phyloP scores from a whole-genome alignment of 257 asterid species.

The Lycium barbarum region DNA sequence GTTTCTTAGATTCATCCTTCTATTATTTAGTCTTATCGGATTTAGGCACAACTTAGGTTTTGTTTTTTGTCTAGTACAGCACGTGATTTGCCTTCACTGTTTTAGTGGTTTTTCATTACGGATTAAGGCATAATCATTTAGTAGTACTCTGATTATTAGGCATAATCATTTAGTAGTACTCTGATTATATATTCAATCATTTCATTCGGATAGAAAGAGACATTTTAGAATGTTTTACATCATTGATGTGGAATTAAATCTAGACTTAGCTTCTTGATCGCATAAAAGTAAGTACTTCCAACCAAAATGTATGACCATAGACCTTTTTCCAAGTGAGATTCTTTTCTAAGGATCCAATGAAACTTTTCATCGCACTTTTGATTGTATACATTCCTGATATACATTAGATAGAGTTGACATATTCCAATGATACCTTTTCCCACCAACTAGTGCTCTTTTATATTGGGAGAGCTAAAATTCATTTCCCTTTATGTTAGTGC shows the following conservation, averaged over 20 bases:
- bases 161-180: neutral
- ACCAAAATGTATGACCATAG: neutral
- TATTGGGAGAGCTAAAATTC: neutral
- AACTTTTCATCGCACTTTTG: neutral
- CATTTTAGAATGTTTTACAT: conserved; percentile 20
- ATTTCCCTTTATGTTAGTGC: neutral
- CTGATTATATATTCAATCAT: neutral
- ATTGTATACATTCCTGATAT: neutral
- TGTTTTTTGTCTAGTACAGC: neutral
- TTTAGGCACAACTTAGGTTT: neutral
- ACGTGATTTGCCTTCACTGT: conserved; percentile 11
- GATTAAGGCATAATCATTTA: neutral
- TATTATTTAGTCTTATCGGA: neutral
- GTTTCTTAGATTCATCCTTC: neutral
- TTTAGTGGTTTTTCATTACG: neutral
- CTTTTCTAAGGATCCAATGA: conserved; percentile 19
- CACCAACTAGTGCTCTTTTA: neutral
- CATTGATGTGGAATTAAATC: neutral
- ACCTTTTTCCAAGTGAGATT: conserved; percentile 24
- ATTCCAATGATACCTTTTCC: neutral
- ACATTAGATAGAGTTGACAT: neutral
- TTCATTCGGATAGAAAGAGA: neutral
- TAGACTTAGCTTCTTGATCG: conserved; percentile 1
- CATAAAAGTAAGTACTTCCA: conserved; percentile 9
- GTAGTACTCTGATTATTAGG: neutral